These are phyloP conservation scores for Hypoxylon sp. DNA, from an alignment of 2,329 filamentous ascomycete species.

Conservation along the genomic window DNA sequence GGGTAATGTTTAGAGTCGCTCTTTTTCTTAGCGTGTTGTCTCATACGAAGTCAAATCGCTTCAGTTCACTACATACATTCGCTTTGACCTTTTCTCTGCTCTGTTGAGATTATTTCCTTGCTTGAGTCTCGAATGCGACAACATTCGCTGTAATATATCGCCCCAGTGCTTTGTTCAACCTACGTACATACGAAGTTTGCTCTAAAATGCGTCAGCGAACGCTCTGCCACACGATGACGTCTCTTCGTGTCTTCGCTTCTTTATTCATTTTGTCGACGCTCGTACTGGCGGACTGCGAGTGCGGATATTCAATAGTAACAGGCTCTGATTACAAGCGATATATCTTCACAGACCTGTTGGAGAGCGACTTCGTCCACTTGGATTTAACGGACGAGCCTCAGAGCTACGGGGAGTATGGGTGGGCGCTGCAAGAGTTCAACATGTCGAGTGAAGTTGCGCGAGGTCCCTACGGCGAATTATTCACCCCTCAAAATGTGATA, in stretches of 20 bases:
- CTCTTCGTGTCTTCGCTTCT: slow-evolving; percentile 37
- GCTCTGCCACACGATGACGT: slow-evolving; percentile 25
- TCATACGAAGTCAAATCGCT: slow-evolving; percentile 25
- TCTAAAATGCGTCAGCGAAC: slow-evolving; percentile 10
- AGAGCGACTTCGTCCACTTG: slow-evolving; percentile 78
- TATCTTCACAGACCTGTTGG: slow-evolving; percentile 78
- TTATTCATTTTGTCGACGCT: slow-evolving; percentile 41
- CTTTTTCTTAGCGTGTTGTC: slow-evolving; percentile 25
- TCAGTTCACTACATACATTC: slow-evolving; percentile 21
- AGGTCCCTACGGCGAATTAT: slow-evolving; percentile 77
- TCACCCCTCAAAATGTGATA: slow-evolving; percentile 70
- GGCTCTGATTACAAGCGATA: slow-evolving; percentile 58
- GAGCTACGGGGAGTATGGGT: slow-evolving; percentile 56
- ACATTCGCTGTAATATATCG: slow-evolving; percentile 13
- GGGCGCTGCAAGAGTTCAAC: slow-evolving; percentile 78
- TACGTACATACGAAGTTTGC: slow-evolving; percentile 1
- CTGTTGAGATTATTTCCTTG: slow-evolving; percentile 11
- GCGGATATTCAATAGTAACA: slow-evolving; percentile 75
- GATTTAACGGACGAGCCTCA: slow-evolving; percentile 63
- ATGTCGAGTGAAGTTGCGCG: slow-evolving; percentile 70
- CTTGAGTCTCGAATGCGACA: slow-evolving; percentile 20
- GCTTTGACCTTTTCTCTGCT: slow-evolving; percentile 15
- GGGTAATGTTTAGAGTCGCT: slow-evolving; percentile 19
- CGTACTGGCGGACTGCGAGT: slow-evolving; percentile 72
- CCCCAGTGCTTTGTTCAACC: neutral